phyloP scores from a whole-genome alignment of 306 rosid genomes.

The Urtica urens region DNA sequence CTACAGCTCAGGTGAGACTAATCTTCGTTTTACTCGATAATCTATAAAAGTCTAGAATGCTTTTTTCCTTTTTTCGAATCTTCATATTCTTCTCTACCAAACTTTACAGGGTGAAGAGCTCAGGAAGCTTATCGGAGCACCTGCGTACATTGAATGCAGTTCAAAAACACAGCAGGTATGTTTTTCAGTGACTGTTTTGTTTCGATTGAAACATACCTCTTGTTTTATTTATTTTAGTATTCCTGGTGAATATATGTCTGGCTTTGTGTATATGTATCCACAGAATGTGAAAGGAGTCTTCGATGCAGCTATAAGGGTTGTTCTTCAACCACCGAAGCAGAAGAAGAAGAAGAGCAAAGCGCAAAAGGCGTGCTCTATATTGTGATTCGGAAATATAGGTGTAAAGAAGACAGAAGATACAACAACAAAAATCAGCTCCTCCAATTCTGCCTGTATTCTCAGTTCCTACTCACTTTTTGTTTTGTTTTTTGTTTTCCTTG shows the following conservation, averaged over 20 bases:
- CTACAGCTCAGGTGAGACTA: conserved; percentile 79
- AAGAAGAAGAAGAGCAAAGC: conserved; percentile 94
- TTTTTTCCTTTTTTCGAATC: neutral
- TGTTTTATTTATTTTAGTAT: no score
- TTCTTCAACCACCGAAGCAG: conserved; percentile 98
- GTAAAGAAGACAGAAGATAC: conserved; percentile 30
- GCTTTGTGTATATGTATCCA: conserved; percentile 12
- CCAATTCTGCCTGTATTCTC: conserved; percentile 31
- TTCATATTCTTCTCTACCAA: neutral
- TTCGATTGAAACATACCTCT: neutral
- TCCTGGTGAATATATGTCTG: neutral
- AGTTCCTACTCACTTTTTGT: conserved; percentile 19
- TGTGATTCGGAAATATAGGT: conserved; percentile 48
- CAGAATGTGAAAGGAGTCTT: conserved; percentile 94
- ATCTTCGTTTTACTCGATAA: conserved; percentile 5
- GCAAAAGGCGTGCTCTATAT: conserved; percentile 93
- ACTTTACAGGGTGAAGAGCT: conserved; percentile 86
- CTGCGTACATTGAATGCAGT: conserved; percentile 95
- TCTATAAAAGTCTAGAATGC: neutral
- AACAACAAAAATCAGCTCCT: no score
- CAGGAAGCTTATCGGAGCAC: conserved; percentile 81
- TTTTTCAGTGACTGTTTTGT: neutral
- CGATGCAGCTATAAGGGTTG: conserved; percentile 94
- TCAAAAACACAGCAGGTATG: conserved; percentile 87
- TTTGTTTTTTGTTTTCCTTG: conserved; percentile 23